Percentiles rank a stretch among this genome's conserved stretches.
Conservation (phyloP, 2,329 filamentous ascomycete species). For the Hymenoscyphus repandus region DNA sequence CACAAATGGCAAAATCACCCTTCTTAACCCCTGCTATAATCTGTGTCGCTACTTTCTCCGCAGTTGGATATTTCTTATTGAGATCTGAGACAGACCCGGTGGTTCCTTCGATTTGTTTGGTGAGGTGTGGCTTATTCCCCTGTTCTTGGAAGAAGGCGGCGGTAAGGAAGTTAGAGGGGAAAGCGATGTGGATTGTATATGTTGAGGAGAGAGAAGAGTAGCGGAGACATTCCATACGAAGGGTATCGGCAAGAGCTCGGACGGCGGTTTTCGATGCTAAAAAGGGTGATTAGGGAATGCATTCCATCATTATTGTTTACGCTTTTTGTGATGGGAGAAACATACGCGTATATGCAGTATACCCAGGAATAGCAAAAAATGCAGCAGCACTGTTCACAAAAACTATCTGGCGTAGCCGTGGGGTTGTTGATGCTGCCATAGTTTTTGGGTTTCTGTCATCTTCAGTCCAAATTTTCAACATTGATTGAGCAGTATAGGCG, state of each 20-base stretch:
- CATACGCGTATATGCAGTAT: constrained; percentile 2
- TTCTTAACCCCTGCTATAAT: neutral
- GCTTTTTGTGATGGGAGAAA: neutral
- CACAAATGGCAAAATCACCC: constrained; percentile 1
- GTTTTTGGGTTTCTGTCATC: neutral
- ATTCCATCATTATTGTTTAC: neutral
- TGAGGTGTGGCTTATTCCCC: neutral
- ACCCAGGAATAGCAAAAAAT: neutral
- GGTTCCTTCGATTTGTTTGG: constrained; percentile 1
- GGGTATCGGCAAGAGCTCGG: neutral
- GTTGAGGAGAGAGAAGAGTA: neutral
- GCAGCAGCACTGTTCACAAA: constrained; percentile 3
- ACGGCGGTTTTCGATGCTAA: neutral
- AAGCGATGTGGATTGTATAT: neutral
- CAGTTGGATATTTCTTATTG: neutral
- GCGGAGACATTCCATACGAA: neutral
- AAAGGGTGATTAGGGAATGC: neutral
- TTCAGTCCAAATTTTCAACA: neutral
- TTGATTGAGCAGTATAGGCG: neutral
- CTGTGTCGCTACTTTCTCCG: neutral
- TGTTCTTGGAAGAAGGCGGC: neutral
- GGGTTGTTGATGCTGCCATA: neutral
- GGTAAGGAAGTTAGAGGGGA: constrained; percentile 1
- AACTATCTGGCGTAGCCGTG: neutral
- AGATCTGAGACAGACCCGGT: neutral